Percentiles rank a stretch among this genome's conserved stretches.
These are phyloP conservation scores for Suillus subaureus DNA, from an alignment of 768 basidiomycete genomes.

Conservation along the genomic window DNA sequence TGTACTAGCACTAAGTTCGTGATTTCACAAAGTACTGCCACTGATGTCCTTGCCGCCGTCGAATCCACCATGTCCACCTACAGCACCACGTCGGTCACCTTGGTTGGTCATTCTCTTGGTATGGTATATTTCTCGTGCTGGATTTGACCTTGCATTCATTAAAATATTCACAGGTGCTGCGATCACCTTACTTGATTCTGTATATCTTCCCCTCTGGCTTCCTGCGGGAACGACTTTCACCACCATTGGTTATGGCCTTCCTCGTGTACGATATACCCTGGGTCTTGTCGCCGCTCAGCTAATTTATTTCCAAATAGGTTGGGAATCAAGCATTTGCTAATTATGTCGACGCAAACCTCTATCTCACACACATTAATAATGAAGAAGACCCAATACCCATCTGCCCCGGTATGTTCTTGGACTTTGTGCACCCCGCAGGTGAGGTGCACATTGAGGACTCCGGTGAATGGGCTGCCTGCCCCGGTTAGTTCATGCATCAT, in stretches of 20 bases:
- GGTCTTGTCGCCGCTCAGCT: not conserved
- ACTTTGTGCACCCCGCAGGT: slow-evolving; percentile 41
- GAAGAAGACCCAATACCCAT: slow-evolving; percentile 42
- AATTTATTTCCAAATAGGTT: slow-evolving; percentile 30
- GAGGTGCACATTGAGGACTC: slow-evolving; percentile 48
- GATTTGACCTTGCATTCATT: not conserved
- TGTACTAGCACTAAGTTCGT: not conserved
- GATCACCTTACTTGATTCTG: slow-evolving; percentile 39
- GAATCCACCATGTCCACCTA: slow-evolving; percentile 39
- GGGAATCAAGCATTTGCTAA: slow-evolving; percentile 65
- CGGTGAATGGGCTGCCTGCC: slow-evolving; percentile 54
- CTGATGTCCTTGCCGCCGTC: slow-evolving; percentile 47
- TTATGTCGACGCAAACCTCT: slow-evolving; percentile 49
- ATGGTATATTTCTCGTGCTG: slow-evolving; percentile 5
- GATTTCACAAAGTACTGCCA: slow-evolving; percentile 37
- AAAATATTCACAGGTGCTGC: slow-evolving; percentile 33
- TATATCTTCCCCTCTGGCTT: slow-evolving; percentile 43
- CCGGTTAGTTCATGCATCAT: slow-evolving; percentile 35
- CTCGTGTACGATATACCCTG: slow-evolving; percentile 27
- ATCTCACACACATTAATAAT: slow-evolving; percentile 60
- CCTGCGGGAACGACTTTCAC: slow-evolving; percentile 34
- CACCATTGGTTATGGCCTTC: slow-evolving; percentile 38
- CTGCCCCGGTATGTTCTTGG: slow-evolving; percentile 37
- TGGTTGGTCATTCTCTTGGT: slow-evolving; percentile 49
- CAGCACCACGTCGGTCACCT: slow-evolving; percentile 39